Percentiles rank a stretch among this genome's conserved stretches.
phyloP scores from a whole-genome alignment of 305 asterid genomes.

The Rubia tinctorum region DNA sequence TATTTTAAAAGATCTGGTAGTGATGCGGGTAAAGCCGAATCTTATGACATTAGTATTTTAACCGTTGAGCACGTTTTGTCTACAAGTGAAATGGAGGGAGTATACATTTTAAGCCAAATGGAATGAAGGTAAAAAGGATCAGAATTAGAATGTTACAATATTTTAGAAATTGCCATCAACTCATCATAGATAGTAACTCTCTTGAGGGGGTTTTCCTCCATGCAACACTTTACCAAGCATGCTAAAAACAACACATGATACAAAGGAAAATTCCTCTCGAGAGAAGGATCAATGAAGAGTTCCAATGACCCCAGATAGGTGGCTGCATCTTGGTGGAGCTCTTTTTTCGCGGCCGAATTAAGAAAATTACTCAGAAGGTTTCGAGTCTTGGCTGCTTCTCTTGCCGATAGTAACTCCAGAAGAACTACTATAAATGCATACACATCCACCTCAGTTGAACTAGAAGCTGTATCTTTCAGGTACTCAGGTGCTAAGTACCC shows the following conservation, averaged over 20 bases:
- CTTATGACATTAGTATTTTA: no score
- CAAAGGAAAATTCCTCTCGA: constrained; percentile 11
- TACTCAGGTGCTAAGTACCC: constrained; percentile 16
- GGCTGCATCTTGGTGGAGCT: constrained; percentile 9
- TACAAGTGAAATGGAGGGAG: no score
- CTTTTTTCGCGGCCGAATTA: background rate
- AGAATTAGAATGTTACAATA: background rate
- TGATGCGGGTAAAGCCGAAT: no score
- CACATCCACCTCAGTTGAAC: constrained; percentile 17
- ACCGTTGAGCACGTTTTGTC: no score
- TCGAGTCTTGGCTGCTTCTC: constrained; percentile 5
- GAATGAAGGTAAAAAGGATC: background rate
- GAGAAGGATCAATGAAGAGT: constrained; percentile 19
- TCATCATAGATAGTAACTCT: constrained; percentile 23
- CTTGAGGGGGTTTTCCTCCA: constrained; percentile 16
- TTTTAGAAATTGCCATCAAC: constrained; percentile 14
- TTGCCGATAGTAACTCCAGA: constrained; percentile 19
- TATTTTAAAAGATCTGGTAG: no score
- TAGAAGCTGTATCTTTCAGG: background rate
- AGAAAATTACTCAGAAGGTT: constrained; percentile 12
- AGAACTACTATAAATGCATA: constrained; percentile 22
- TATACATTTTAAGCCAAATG: background rate
- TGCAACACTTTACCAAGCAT: constrained; percentile 27
- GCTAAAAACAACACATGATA: constrained; percentile 19
- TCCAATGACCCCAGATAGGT: constrained; percentile 12